A percentile compares a stretch with the other conserved stretches of the same genome.
phyloP scores from a whole-genome alignment of 805 yeast genomes.

The Teunomyces atbi region DNA sequence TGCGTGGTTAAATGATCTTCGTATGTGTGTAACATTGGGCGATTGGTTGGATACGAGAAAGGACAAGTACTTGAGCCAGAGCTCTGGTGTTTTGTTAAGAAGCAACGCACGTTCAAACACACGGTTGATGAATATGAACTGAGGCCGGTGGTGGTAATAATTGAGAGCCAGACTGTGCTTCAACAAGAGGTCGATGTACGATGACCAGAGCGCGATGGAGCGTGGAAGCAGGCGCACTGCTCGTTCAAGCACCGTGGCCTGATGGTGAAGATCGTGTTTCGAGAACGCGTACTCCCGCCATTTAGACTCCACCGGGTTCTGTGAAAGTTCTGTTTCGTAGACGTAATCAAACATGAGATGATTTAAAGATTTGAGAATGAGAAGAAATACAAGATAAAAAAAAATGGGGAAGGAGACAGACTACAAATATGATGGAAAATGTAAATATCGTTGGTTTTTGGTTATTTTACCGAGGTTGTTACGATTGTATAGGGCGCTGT shows the following conservation, averaged over 20 bases:
- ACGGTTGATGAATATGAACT: slow-evolving; percentile 34
- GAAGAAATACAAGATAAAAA: too few species aligned
- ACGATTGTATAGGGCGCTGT: too few species aligned
- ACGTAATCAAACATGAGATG: slow-evolving; percentile 12
- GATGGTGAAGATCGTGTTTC: slow-evolving; percentile 23
- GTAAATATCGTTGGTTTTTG: too few species aligned
- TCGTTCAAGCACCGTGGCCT: slow-evolving; percentile 51
- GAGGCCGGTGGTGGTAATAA: slow-evolving; percentile 25
- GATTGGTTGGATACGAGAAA: slow-evolving; percentile 36
- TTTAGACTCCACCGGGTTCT: slow-evolving; percentile 27
- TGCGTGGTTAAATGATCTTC: slow-evolving; percentile 49
- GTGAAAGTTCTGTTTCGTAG: slow-evolving; percentile 35
- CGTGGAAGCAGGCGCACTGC: slow-evolving; percentile 45
- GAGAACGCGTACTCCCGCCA: slow-evolving; percentile 48
- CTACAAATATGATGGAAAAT: too few species aligned
- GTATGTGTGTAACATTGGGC: slow-evolving; percentile 33
- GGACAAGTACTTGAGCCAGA: slow-evolving; percentile 53
- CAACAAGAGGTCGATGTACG: slow-evolving; percentile 44
- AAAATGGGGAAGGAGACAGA: too few species aligned
- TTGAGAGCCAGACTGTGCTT: slow-evolving; percentile 23
- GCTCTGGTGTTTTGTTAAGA: slow-evolving; percentile 42
- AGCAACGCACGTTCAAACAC: slow-evolving; percentile 50
- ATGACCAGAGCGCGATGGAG: slow-evolving; percentile 55
- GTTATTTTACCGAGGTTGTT: too few species aligned
- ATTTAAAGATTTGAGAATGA: background rate